Evolutionary conservation across 2,329 filamentous ascomycete genomes (phyloP).

Genomic region (Trichoderma aggressivum): DNA sequence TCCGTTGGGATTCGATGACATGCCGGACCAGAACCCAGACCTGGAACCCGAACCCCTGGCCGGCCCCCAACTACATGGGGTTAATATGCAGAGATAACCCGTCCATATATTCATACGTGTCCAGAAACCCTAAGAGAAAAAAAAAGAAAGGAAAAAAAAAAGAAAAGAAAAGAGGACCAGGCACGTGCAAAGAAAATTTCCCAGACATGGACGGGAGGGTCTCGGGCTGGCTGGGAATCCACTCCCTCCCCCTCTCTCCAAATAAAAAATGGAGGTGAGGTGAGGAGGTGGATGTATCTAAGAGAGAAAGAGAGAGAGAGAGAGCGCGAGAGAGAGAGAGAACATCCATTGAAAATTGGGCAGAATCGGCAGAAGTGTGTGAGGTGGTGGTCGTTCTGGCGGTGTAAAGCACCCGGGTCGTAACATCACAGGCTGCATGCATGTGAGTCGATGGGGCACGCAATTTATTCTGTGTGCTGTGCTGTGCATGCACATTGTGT

Average conservation of each 20-base stretch:
- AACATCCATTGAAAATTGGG: neutral
- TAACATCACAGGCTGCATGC: neutral
- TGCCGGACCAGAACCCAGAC: neutral
- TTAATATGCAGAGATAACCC: neutral
- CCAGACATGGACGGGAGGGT: neutral
- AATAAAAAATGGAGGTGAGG: neutral
- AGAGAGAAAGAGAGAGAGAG: no score
- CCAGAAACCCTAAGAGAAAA: neutral
- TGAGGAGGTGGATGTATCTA: neutral
- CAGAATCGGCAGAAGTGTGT: conserved; percentile 2
- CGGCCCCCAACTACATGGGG: neutral
- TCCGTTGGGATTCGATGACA: neutral
- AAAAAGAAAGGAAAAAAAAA: no score
- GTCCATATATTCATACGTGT: neutral
- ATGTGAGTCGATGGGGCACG: conserved; percentile 11
- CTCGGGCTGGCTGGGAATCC: neutral
- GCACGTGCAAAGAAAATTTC: conserved; percentile 1
- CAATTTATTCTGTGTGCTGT: conserved; percentile 2
- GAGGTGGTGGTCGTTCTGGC: neutral
- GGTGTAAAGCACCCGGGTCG: neutral
- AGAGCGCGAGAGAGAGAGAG: neutral
- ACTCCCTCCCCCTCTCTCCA: neutral
- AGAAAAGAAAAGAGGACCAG: neutral
- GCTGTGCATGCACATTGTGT: neutral
- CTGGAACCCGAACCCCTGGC: neutral